These are phyloP conservation scores for Blastocystis sp. DNA, from an alignment of 352 stramenopile genomes.

Conservation along the genomic window DNA sequence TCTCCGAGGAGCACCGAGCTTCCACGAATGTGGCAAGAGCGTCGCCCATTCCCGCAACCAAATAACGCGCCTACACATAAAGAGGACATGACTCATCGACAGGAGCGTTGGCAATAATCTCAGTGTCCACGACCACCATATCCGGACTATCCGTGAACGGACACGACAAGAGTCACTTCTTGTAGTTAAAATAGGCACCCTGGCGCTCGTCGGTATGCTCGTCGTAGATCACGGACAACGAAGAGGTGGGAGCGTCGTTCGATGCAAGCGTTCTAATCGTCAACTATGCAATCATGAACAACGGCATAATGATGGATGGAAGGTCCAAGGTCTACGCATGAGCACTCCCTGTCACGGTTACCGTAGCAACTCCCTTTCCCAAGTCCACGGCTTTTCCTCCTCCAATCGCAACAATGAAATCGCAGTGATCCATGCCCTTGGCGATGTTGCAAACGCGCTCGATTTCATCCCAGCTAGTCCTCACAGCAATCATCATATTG, in stretches of 20 bases:
- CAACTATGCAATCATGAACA: neutral
- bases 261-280: slow-evolving; percentile 66
- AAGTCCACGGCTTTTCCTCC: slow-evolving; percentile 69
- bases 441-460: slow-evolving; percentile 34
- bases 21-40: slow-evolving; percentile 69
- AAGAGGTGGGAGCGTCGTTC: slow-evolving; percentile 66
- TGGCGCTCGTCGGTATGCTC: slow-evolving; percentile 67
- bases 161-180: slow-evolving; percentile 8
- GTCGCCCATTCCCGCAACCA: slow-evolving; percentile 68
- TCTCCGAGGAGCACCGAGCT: slow-evolving; percentile 42
- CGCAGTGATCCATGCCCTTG: slow-evolving; percentile 49
- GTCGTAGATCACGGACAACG: slow-evolving; percentile 69
- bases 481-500: neutral
- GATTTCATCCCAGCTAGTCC: slow-evolving; percentile 53
- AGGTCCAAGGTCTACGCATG: slow-evolving; percentile 22
- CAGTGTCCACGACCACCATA: slow-evolving; percentile 66
- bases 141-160: slow-evolving; percentile 37
- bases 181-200: slow-evolving; percentile 73
- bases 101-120: slow-evolving; percentile 70
- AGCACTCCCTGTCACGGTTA: neutral
- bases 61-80: slow-evolving; percentile 34
- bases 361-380: slow-evolving; percentile 59
- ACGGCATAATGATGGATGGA: slow-evolving; percentile 53
- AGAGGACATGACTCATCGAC: neutral
- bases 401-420: slow-evolving; percentile 66